These are phyloP conservation scores for Triangularia verruculosa DNA, from an alignment of 2,329 filamentous ascomycete genomes.

Conservation along the genomic window DNA sequence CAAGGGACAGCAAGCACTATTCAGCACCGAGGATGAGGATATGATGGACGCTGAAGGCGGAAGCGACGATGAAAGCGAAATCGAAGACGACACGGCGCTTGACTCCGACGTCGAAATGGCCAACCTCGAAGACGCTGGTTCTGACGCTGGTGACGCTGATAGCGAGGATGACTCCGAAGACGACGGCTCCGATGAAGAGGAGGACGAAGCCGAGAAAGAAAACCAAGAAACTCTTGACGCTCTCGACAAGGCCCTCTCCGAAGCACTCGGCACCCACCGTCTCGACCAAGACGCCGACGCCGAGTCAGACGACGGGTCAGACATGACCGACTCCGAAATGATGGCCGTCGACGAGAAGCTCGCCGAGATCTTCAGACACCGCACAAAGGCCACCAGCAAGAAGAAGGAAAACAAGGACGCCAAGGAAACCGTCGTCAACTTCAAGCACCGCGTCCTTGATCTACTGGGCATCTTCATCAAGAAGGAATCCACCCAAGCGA, in stretches of 20 bases:
- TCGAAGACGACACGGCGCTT: constrained; percentile 40
- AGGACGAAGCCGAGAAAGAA: constrained; percentile 43
- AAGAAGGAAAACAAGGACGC: constrained; percentile 86
- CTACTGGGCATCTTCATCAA: constrained; percentile 82
- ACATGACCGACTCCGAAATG: constrained; percentile 98
- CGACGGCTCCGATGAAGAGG: constrained; percentile 39
- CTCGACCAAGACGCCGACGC: constrained; percentile 49
- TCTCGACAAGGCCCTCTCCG: constrained; percentile 72
- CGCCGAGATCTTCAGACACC: constrained; percentile 78
- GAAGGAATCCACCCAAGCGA: constrained; percentile 66
- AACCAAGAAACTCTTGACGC: constrained; percentile 45
- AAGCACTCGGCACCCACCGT: constrained; percentile 70
- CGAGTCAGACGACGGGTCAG: constrained; percentile 61
- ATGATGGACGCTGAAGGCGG: constrained; percentile 51
- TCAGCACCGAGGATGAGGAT: constrained; percentile 64
- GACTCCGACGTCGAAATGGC: constrained; percentile 45
- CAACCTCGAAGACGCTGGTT: constrained; percentile 41
- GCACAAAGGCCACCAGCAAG: constrained; percentile 63
- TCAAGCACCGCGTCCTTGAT: constrained; percentile 92
- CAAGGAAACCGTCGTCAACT: constrained; percentile 84
- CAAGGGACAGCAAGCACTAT: constrained; percentile 81
- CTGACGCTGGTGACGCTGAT: constrained; percentile 40
- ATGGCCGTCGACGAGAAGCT: constrained; percentile 81
- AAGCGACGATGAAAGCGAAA: constrained; percentile 39
- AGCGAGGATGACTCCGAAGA: constrained; percentile 32